Evolutionary conservation across 2,329 filamentous ascomycete genomes (phyloP), one percentile per base, ranked within the genome.

Genomic region (Hypoxylon sp.): DNA sequence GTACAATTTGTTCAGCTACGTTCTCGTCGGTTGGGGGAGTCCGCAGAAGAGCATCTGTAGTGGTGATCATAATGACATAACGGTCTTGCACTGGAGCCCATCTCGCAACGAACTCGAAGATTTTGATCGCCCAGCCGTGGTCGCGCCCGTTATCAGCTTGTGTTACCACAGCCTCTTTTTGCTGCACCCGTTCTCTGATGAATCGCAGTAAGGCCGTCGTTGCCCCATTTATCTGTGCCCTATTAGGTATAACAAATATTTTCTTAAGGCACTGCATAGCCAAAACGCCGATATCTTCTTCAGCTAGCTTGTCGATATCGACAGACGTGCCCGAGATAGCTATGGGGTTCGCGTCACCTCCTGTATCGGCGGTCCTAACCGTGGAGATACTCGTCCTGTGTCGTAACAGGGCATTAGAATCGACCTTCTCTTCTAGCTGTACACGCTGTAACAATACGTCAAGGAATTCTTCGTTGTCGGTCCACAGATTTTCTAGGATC

Each of bases 41-140:
- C 63, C 87, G 86, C 3, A 92, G 83, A 55, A 98, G 82, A 3
- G 87, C 88, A 73, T 98, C 94, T 82, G 97, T 90, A 2, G 92
- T 87, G 0, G 92, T 92, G 50, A 97, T 87, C 51, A 98, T 85
- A 63, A 98, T 96, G 42, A 95, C 89, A 81, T 97, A 98, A 59
- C 96, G 92, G 76, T 97, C 94, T 78, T 98, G 95, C 1, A 98
- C 94, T 0, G 96, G 94, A 0, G 94, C 92, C 94, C 94, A 98
- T 65, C 90, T 88, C 14, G 94, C 90, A 58, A 95, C 87, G 68
- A 94, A 87, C 74, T 91, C 89, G 78, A 97, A 93, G 55, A 98
- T 85, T 63, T 90, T 91, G 26, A 94, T 91, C 1, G 94, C 91
- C 95, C 95, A 98, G 54, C 88, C 91, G 48, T 83, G 82, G 73